These are phyloP conservation scores for Colletotrichum plurivorum DNA, from an alignment of 2,329 filamentous ascomycete genomes.

Conservation along the genomic window DNA sequence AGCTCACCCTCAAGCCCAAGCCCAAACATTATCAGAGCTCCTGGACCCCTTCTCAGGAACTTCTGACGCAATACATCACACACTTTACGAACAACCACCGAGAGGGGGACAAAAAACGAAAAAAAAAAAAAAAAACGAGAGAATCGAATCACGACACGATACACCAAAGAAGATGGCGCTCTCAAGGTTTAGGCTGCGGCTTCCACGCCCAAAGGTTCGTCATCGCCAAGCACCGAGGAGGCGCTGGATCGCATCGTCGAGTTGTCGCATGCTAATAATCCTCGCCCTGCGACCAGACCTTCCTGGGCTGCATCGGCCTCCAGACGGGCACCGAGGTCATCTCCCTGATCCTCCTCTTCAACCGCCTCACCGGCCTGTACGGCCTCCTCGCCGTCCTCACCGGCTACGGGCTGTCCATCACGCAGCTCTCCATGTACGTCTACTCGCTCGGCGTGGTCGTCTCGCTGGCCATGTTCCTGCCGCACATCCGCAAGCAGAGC, in stretches of 20 bases:
- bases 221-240: not conserved
- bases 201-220: slow-evolving; percentile 48
- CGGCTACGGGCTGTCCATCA: slow-evolving; percentile 83
- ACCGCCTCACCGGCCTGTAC: slow-evolving; percentile 93
- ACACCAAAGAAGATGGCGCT: slow-evolving; percentile 22
- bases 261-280: slow-evolving; percentile 2
- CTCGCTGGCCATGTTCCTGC: slow-evolving; percentile 78
- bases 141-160: not conserved
- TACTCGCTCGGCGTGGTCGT: slow-evolving; percentile 83
- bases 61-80: slow-evolving; percentile 24
- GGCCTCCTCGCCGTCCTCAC: slow-evolving; percentile 91
- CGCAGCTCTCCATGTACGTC: slow-evolving; percentile 92
- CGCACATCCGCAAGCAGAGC: slow-evolving; percentile 83
- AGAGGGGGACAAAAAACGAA: not conserved
- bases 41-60: slow-evolving; percentile 26
- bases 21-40: slow-evolving; percentile 26
- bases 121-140: not conserved
- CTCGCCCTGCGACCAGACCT: slow-evolving; percentile 70
- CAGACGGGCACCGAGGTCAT: slow-evolving; percentile 90
- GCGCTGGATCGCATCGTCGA: not conserved
- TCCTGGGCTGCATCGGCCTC: slow-evolving; percentile 88
- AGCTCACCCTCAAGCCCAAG: not conserved
- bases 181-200: slow-evolving; percentile 42
- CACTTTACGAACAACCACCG: not conserved
- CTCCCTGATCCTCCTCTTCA: slow-evolving; percentile 85